Evolutionary conservation across 176 grass and related monocot genomes (phyloP), one percentile per base, ranked within the genome.

Genomic region (Alloteropsis semialata): DNA sequence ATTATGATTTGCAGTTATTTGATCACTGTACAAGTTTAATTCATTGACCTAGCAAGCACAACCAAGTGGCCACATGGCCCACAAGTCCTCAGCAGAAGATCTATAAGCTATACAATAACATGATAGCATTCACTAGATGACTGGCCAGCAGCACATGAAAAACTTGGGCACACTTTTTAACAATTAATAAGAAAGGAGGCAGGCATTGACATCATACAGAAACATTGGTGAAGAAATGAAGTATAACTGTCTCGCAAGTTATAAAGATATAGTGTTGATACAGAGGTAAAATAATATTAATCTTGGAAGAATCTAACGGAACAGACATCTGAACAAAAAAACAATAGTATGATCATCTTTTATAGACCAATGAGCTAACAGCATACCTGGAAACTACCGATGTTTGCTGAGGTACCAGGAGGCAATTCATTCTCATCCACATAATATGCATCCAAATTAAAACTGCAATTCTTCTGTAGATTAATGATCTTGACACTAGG

Each of bases 391-490:
- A 94, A 99, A 84, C 6, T 88, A 82, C 96, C 90, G 32, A 99
- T 90, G 33, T 83, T 76, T 82, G 83, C 74, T 37, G 89, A 79
- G 60, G 81, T 74, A 81, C 85, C 91, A 75, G 89, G 87, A 71
- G 91, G 89, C 65, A 99, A 64, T 81, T 96, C 96, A 78, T 72
- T 88, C 77, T 84, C 80, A 81, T 99, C 87, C 41, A 89, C 79
- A 83, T 99, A 99, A 77, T 89, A 94, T 21, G 93, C 89, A 73
- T 99, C 93, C 87, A 96, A 85, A 79, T 66, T 94, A 82, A 99
- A 99, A 63, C 69, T 27, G 22, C 4, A 81, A 38, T 43, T 90
- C 65, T 83, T 91, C 49, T 85, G 85, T 34, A 99, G 63, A 65
- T 85, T 89, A 45, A 92, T 76, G 22, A 89, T 83, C 83, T 99